A percentile compares a stretch with the other conserved stretches of the same genome.
Evolutionary conservation across 2,329 filamentous ascomycete genomes (phyloP).

Genomic region (Colletotrichum agaves): DNA sequence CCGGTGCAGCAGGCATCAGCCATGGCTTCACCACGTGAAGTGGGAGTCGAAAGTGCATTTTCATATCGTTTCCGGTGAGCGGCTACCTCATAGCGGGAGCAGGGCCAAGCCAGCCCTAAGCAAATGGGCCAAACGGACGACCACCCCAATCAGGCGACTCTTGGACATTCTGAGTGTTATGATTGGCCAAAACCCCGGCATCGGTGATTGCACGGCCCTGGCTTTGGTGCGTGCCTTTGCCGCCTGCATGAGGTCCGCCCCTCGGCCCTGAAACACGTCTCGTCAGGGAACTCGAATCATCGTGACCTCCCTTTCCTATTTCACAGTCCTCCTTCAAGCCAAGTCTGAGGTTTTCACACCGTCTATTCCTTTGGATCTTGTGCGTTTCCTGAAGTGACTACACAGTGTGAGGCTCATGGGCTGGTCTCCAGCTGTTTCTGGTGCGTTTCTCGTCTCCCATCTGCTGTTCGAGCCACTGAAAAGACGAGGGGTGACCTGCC

Average conservation of each 20-base stretch:
- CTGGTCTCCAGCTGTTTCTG: constrained; percentile 32
- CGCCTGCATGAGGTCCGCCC: constrained; percentile 30
- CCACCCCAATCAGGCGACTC: constrained; percentile 35
- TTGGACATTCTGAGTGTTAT: constrained; percentile 19
- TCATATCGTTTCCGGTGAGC: background rate
- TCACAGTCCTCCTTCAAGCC: constrained; percentile 11
- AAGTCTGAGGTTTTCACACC: constrained; percentile 5
- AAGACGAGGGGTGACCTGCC: constrained; percentile 20
- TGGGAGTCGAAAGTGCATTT: background rate
- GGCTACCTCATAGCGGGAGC: background rate
- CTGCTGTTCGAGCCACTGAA: constrained; percentile 27
- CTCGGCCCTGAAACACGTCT: constrained; percentile 34
- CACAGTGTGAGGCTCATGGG: constrained; percentile 27
- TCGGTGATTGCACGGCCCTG: constrained; percentile 17
- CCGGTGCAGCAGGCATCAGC: constrained; percentile 13
- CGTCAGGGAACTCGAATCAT: constrained; percentile 38
- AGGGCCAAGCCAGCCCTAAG: constrained; percentile 32
- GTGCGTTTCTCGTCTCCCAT: constrained; percentile 36
- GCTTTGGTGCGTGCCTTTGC: constrained; percentile 24
- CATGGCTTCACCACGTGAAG: constrained; percentile 12
- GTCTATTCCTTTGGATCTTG: background rate
- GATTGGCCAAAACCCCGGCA: constrained; percentile 23
- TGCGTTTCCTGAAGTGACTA: background rate
- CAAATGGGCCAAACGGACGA: constrained; percentile 24
- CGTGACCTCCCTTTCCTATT: constrained; percentile 22